Percentiles rank a stretch among this genome's conserved stretches.
phyloP scores from a whole-genome alignment of 176 grass and related monocot species.

The Calamus simplicifolius region DNA sequence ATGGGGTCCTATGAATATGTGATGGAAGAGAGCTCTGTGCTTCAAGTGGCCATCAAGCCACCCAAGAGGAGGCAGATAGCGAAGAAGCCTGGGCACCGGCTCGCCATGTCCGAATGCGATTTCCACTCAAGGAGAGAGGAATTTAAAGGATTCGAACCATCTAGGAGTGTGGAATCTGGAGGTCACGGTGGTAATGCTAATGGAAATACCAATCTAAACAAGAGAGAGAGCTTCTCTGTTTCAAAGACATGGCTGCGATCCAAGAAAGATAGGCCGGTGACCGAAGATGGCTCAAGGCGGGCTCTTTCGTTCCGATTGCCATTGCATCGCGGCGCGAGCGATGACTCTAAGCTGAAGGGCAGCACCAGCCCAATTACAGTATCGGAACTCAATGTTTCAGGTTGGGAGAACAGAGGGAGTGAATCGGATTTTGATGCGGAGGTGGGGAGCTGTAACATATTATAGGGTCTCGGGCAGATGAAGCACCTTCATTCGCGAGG shows the following conservation, averaged over 20 bases:
- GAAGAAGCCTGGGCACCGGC: not conserved
- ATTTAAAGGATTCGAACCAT: not conserved
- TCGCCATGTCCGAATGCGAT: slow-evolving; percentile 1
- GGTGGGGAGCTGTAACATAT: slow-evolving; percentile 51
- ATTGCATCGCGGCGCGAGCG: slow-evolving; percentile 26
- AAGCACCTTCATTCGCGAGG: slow-evolving; percentile 69
- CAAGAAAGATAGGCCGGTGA: slow-evolving; percentile 30
- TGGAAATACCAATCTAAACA: not conserved
- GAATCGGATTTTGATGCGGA: slow-evolving; percentile 29
- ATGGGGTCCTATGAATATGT: slow-evolving; percentile 13
- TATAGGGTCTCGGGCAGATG: slow-evolving; percentile 41
- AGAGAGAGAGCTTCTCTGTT: slow-evolving; percentile 62
- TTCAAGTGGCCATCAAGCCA: slow-evolving; percentile 6
- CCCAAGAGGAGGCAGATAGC: not conserved
- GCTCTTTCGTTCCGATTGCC: slow-evolving; percentile 81
- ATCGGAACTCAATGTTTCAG: slow-evolving; percentile 28
- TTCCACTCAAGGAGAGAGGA: not conserved
- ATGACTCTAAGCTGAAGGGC: not conserved
- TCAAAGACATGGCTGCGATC: slow-evolving; percentile 85
- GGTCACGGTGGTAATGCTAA: slow-evolving; percentile 1
- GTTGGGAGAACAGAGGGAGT: slow-evolving; percentile 35
- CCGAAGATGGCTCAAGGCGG: slow-evolving; percentile 33
- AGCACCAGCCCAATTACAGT: slow-evolving; percentile 43
- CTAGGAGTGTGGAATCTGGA: not conserved
- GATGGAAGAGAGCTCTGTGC: not conserved